These are phyloP conservation scores for Pythium rishiriense DNA, from an alignment of 352 stramenopile genomes.

Conservation along the genomic window DNA sequence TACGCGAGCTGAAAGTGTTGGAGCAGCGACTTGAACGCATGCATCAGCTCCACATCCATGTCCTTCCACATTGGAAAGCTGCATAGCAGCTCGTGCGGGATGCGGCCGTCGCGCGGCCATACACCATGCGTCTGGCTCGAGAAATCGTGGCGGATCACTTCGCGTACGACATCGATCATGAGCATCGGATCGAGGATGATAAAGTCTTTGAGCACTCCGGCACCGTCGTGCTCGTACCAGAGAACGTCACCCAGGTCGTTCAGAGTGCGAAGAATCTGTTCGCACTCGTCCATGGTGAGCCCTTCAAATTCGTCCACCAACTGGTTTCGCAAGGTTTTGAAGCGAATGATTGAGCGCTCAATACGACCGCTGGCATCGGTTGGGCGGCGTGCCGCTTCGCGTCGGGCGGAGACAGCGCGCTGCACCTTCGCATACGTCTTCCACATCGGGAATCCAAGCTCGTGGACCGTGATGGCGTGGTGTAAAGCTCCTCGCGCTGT, in stretches of 20 bases:
- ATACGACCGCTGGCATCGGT: neutral
- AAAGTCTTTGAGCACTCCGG: slow-evolving; percentile 7
- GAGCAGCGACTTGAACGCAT: slow-evolving; percentile 32
- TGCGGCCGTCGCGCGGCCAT: neutral
- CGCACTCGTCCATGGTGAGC: neutral
- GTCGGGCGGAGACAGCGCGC: neutral
- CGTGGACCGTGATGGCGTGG: neutral
- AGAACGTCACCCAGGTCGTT: slow-evolving; percentile 22
- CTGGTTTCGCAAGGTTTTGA: neutral
- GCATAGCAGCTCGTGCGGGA: slow-evolving; percentile 9
- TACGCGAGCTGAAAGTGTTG: slow-evolving; percentile 28
- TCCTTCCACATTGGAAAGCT: slow-evolving; percentile 17
- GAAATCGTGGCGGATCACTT: slow-evolving; percentile 24
- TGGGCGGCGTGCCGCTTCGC: neutral
- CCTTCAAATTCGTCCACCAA: slow-evolving; percentile 1
- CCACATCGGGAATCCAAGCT: slow-evolving; percentile 5
- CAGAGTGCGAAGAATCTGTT: slow-evolving; percentile 14
- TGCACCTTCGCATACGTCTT: slow-evolving; percentile 7
- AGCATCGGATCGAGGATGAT: slow-evolving; percentile 28
- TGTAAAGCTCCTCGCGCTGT: neutral
- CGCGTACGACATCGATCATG: slow-evolving; percentile 28
- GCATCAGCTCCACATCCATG: slow-evolving; percentile 19
- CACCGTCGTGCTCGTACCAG: slow-evolving; percentile 17
- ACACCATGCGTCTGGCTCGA: neutral
- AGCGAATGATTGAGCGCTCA: neutral